Percentiles rank a stretch among this genome's conserved stretches.
These are phyloP conservation scores for Yamadazyma buinensis DNA, from an alignment of 1,139 yeast species.

Conservation along the genomic window DNA sequence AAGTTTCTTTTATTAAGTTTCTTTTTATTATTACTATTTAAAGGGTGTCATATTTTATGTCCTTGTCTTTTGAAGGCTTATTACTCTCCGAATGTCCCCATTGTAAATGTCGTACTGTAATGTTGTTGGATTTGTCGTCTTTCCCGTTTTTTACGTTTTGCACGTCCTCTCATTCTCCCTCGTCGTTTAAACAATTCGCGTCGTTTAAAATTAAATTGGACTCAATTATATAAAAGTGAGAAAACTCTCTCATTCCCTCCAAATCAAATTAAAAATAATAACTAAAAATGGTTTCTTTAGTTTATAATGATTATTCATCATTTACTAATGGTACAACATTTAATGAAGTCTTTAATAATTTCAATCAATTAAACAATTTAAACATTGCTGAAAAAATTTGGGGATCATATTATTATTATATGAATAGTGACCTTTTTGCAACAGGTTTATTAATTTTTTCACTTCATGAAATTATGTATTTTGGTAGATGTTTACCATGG, in stretches of 20 bases:
- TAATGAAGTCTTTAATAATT: conserved; percentile 33
- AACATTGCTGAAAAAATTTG: conserved; percentile 34
- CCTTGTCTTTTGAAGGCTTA: too few relatives aligned
- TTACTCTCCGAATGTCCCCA: too few relatives aligned
- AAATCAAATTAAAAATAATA: too few relatives aligned
- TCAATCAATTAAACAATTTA: conserved; percentile 28
- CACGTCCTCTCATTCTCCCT: too few relatives aligned
- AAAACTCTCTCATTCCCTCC: too few relatives aligned
- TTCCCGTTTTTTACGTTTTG: too few relatives aligned
- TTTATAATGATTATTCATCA: conserved; percentile 39
- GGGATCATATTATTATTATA: conserved; percentile 43
- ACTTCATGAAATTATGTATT: conserved; percentile 41
- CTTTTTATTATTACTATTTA: too few relatives aligned
- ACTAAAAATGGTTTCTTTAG: conserved; percentile 19
- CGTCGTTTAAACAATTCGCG: conserved; percentile 1
- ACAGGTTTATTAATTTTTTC: conserved; percentile 43
- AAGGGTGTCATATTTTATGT: too few relatives aligned
- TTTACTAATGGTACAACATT: conserved; percentile 39
- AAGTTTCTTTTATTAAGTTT: too few relatives aligned
- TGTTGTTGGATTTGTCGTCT: too few relatives aligned
- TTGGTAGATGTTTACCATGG: conserved; percentile 48
- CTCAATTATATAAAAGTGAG: too few relatives aligned
- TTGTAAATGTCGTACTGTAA: too few relatives aligned
- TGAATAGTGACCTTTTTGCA: conserved; percentile 42
- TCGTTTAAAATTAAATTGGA: neutral